A percentile compares a stretch with the other conserved stretches of the same genome.
phyloP scores from a whole-genome alignment of 2,329 filamentous ascomycete genomes.

The Cercospora citrullina region DNA sequence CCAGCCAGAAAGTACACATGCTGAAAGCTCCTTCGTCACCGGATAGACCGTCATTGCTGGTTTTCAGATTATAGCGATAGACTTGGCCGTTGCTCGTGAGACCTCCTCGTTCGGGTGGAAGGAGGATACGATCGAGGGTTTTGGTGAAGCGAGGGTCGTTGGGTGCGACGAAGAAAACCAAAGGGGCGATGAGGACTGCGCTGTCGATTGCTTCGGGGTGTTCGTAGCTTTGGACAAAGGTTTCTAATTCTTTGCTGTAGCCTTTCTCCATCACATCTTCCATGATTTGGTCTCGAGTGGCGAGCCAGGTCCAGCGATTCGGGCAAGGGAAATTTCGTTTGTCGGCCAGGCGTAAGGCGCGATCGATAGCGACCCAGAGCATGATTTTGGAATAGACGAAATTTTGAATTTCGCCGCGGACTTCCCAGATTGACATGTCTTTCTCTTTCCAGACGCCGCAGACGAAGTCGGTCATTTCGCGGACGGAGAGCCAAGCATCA shows the following conservation, averaged over 20 bases:
- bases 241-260: background rate
- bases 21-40: background rate
- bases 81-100: background rate
- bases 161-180: background rate
- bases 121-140: background rate
- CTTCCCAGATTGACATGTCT: slow-evolving; percentile 79
- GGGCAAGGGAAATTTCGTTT: slow-evolving; percentile 74
- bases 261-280: background rate
- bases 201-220: background rate
- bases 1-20: background rate
- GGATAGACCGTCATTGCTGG: background rate
- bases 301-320: background rate
- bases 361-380: slow-evolving; percentile 71
- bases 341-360: background rate
- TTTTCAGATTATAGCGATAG: background rate
- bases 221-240: background rate
- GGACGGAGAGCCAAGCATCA: slow-evolving; percentile 72
- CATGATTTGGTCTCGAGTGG: background rate
- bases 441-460: slow-evolving; percentile 63
- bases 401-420: slow-evolving; percentile 71
- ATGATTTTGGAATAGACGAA: slow-evolving; percentile 82
- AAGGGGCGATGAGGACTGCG: background rate
- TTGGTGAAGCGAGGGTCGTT: background rate
- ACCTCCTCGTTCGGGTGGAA: background rate
- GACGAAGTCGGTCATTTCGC: slow-evolving; percentile 69